Percentiles rank a stretch among this genome's conserved stretches.
Evolutionary conservation across 1,284 basidiomycete genomes (phyloP).

Genomic region (Cryptococcus sp.): DNA sequence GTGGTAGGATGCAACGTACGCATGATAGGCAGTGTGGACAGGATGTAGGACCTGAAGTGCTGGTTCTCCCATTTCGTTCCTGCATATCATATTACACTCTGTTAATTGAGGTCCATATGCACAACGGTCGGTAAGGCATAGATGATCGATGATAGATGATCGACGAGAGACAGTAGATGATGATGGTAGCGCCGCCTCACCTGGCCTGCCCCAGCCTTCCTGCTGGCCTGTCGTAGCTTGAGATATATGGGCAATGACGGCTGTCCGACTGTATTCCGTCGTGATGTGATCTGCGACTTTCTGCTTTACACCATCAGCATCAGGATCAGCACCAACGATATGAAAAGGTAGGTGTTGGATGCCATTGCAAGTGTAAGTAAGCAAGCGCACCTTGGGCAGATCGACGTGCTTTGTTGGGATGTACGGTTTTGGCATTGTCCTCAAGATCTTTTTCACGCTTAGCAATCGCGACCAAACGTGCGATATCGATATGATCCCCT

Average conservation of each 20-base stretch:
- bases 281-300: slow-evolving; percentile 70
- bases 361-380: no score
- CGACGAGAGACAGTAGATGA: neutral
- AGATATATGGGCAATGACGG: slow-evolving; percentile 72
- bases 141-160: neutral
- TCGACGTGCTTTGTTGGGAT: slow-evolving; percentile 64
- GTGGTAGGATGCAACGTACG: slow-evolving; percentile 46
- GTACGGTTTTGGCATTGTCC: slow-evolving; percentile 68
- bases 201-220: slow-evolving; percentile 78
- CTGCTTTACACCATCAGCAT: slow-evolving; percentile 50
- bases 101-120: neutral
- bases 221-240: slow-evolving; percentile 70
- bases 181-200: slow-evolving; percentile 51
- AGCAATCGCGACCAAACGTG: slow-evolving; percentile 45
- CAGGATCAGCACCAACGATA: no score
- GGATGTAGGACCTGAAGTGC: slow-evolving; percentile 44
- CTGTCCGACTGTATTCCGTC: slow-evolving; percentile 75
- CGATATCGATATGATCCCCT: slow-evolving; percentile 36
- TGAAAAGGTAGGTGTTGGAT: no score
- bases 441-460: slow-evolving; percentile 41
- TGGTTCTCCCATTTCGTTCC: slow-evolving; percentile 46
- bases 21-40: slow-evolving; percentile 37
- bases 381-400: slow-evolving; percentile 69
- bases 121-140: neutral
- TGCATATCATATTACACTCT: slow-evolving; percentile 8